Evolutionary conservation across 176 grass and related monocot genomes (phyloP).

Genomic region (Triticum monococcum): DNA sequence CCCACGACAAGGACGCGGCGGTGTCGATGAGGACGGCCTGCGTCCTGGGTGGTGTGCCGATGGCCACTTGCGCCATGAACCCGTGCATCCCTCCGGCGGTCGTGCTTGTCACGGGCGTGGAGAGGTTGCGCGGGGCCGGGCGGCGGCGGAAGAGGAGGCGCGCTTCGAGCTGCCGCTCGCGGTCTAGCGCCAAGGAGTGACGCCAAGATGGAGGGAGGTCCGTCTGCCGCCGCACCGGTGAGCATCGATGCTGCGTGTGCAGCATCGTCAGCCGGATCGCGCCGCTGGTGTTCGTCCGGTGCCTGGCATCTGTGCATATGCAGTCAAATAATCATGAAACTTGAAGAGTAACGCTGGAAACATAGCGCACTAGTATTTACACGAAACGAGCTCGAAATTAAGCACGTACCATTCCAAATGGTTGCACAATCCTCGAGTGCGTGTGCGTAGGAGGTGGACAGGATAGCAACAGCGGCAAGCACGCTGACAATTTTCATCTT

Average conservation of each 20-base stretch:
- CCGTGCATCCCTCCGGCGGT: background rate
- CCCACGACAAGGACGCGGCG: background rate
- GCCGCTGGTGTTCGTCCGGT: background rate
- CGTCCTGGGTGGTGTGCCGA: background rate
- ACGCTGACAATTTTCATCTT: too few relatives aligned
- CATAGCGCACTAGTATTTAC: too few relatives aligned
- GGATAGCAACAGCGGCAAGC: too few relatives aligned
- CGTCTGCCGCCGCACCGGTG: background rate
- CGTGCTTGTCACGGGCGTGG: background rate
- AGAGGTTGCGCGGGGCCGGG: background rate
- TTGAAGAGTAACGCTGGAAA: background rate
- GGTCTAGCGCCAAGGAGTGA: background rate
- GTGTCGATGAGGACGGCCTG: background rate
- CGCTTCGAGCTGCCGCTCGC: background rate
- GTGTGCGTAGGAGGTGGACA: too few relatives aligned
- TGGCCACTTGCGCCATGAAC: background rate
- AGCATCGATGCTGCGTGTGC: background rate
- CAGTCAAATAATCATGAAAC: background rate
- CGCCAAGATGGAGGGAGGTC: background rate
- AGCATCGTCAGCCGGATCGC: background rate
- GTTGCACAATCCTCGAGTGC: too few relatives aligned
- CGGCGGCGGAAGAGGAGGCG: background rate
- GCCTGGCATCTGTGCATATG: background rate
- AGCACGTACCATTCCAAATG: background rate
- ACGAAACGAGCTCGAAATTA: background rate